These are phyloP conservation scores for Cyberlindnera samutprakarnensis DNA, from an alignment of 805 yeast genomes.

Conservation along the genomic window DNA sequence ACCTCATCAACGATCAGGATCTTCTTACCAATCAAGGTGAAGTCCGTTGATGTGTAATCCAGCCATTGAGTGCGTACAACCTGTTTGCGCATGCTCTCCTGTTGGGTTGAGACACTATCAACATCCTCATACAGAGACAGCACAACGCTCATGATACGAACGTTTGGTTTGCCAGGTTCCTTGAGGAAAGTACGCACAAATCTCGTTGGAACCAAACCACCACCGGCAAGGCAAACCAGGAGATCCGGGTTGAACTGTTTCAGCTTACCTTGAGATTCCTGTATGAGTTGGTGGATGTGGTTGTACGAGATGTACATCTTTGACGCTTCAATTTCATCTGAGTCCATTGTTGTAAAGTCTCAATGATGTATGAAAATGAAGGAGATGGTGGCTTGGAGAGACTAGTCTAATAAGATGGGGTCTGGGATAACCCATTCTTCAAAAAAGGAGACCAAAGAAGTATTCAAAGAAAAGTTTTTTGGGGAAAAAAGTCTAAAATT, in stretches of 20 bases:
- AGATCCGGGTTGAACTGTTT: slow-evolving; percentile 76
- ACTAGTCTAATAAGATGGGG: too few species aligned
- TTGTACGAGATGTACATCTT: slow-evolving; percentile 76
- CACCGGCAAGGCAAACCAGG: slow-evolving; percentile 94
- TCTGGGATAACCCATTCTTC: too few species aligned
- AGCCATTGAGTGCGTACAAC: slow-evolving; percentile 82
- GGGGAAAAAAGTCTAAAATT: too few species aligned
- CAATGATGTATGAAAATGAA: too few species aligned
- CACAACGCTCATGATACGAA: slow-evolving; percentile 92
- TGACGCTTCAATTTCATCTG: slow-evolving; percentile 16
- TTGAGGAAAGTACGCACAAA: slow-evolving; percentile 89
- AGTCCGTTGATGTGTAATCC: slow-evolving; percentile 55
- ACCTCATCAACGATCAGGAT: slow-evolving; percentile 76
- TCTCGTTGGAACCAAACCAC: slow-evolving; percentile 97
- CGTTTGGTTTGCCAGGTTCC: slow-evolving; percentile 79
- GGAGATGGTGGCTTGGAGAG: too few species aligned
- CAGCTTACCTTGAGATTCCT: slow-evolving; percentile 52
- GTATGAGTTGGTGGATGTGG: slow-evolving; percentile 71
- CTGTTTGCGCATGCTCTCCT: slow-evolving; percentile 53
- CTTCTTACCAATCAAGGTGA: slow-evolving; percentile 59
- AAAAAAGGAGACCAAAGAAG: too few species aligned
- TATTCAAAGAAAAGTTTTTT: too few species aligned
- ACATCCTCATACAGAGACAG: slow-evolving; percentile 85
- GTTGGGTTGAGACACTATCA: slow-evolving; percentile 47
- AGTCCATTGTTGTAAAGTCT: slow-evolving; percentile 20